Evolutionary conservation across 2,329 filamentous ascomycete genomes (phyloP).

Genomic region (Epichloe glyceriae): DNA sequence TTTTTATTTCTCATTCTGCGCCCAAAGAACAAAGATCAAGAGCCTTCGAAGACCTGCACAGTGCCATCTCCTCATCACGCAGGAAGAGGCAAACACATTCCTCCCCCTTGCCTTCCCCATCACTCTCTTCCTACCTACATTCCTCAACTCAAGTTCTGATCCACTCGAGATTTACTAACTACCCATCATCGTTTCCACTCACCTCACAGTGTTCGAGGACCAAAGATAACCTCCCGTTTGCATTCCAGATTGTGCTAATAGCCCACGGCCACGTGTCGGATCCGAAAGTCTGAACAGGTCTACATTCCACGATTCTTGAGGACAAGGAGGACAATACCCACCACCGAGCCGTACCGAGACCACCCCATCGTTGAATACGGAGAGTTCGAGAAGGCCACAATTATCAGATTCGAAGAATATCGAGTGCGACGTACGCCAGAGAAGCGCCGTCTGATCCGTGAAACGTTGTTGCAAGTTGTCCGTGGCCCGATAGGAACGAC

Average conservation of each 20-base stretch:
- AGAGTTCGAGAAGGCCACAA: background rate
- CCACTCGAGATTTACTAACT: background rate
- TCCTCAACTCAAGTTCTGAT: constrained; percentile 3
- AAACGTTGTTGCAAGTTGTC: background rate
- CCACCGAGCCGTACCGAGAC: constrained; percentile 3
- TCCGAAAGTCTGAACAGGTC: background rate
- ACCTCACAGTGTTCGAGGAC: background rate
- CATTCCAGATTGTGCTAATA: constrained; percentile 4
- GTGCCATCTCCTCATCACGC: no score
- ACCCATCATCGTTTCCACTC: background rate
- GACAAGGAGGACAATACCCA: background rate
- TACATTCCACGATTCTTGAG: constrained; percentile 1
- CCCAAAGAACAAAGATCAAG: background rate
- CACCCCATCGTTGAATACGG: background rate
- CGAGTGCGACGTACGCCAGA: background rate
- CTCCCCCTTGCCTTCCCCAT: background rate
- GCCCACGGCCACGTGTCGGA: background rate
- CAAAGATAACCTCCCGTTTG: background rate
- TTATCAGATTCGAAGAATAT: background rate
- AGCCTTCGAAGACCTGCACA: background rate
- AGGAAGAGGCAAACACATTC: background rate
- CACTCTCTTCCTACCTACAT: background rate
- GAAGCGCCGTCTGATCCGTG: background rate
- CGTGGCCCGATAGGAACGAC: background rate
- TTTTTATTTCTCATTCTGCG: background rate